Percentiles rank a stretch among this genome's conserved stretches.
Evolutionary conservation across 2,329 filamentous ascomycete species (phyloP).

Genomic region (Alternaria ventricosa): DNA sequence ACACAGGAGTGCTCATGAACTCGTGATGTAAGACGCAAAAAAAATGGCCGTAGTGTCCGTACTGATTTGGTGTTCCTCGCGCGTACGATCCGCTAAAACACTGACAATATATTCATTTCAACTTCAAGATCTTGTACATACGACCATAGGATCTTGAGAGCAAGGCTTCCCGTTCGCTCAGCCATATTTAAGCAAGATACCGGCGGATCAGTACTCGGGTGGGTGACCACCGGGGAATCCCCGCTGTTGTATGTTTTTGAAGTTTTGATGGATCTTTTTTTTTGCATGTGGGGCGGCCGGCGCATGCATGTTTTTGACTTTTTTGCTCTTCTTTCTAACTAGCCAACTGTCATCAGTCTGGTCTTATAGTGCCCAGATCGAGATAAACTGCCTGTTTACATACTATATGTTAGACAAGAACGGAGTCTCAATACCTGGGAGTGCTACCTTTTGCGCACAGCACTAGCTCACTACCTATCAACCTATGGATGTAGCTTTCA

Average conservation of each 20-base stretch:
- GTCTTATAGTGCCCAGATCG: not conserved
- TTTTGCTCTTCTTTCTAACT: not conserved
- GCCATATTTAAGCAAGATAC: too few species aligned
- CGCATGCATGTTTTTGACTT: not conserved
- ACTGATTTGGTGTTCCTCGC: not conserved
- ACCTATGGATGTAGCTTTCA: not conserved
- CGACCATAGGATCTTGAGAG: too few species aligned
- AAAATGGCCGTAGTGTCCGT: not conserved
- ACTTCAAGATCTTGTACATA: not conserved
- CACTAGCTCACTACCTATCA: not conserved
- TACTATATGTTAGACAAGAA: not conserved
- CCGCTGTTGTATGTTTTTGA: too few species aligned
- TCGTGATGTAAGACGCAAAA: not conserved
- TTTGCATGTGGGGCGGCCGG: too few species aligned
- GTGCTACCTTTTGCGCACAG: not conserved
- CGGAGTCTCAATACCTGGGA: not conserved
- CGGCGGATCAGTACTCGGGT: too few species aligned
- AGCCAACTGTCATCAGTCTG: not conserved
- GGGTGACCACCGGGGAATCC: too few species aligned
- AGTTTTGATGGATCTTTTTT: too few species aligned
- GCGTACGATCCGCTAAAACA: not conserved
- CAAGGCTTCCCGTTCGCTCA: too few species aligned
- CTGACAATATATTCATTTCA: not conserved
- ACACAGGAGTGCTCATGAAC: not conserved
- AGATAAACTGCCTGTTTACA: accelerated